A percentile compares a stretch with the other conserved stretches of the same genome.
These are phyloP conservation scores for Moesziomyces aphidis DNA, from an alignment of 1,284 basidiomycete genomes.

Conservation along the genomic window DNA sequence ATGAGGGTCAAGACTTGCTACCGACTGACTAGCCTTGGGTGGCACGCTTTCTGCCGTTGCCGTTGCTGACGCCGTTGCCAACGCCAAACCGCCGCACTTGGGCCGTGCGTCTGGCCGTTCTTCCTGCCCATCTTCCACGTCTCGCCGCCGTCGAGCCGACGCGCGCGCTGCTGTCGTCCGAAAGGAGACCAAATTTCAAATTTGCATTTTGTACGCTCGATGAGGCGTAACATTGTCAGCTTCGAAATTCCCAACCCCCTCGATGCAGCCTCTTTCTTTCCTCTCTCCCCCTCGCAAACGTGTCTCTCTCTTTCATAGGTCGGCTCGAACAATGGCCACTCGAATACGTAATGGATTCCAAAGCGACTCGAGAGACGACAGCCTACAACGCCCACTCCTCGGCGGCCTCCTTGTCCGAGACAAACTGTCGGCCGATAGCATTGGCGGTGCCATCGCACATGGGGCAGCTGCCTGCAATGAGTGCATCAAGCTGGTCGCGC, in stretches of 20 bases:
- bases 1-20: neutral
- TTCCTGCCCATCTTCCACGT: conserved; percentile 8
- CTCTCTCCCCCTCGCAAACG: no score
- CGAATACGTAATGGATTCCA: no score
- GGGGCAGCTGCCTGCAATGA: conserved; percentile 63
- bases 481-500: conserved; percentile 60
- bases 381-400: conserved; percentile 52
- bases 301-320: no score
- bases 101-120: conserved; percentile 8
- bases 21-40: neutral
- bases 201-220: neutral
- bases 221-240: neutral
- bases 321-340: no score
- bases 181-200: neutral
- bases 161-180: conserved; percentile 6
- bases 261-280: no score
- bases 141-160: neutral
- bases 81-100: neutral
- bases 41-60: neutral
- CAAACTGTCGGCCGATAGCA: conserved; percentile 54
- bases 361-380: no score
- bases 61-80: neutral
- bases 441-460: conserved; percentile 60
- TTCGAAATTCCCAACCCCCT: no score
- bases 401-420: conserved; percentile 47